These are phyloP conservation scores for Purshia tridentata DNA, from an alignment of 306 rosid species.

Conservation along the genomic window DNA sequence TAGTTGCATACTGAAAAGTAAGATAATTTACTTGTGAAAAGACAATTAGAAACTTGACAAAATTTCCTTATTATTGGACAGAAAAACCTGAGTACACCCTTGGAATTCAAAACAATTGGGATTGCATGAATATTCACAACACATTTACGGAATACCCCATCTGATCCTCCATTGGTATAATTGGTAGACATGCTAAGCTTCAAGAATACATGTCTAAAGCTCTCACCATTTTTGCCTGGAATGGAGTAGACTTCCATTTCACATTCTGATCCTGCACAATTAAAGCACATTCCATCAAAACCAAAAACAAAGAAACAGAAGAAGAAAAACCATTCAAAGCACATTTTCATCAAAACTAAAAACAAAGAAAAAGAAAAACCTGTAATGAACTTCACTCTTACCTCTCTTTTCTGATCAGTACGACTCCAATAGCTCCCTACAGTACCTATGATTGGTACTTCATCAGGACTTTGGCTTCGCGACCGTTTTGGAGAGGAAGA, in stretches of 20 bases:
- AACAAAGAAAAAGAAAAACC: background rate
- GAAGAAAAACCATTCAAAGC: too few species aligned
- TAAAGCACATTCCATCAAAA: background rate
- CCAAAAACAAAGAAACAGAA: too few species aligned
- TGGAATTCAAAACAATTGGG: background rate
- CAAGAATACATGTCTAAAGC: constrained; percentile 35
- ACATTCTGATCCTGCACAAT: constrained; percentile 38
- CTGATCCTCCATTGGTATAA: background rate
- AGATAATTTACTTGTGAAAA: background rate
- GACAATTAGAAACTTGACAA: background rate
- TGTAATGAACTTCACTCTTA: background rate
- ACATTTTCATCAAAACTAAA: too few species aligned
- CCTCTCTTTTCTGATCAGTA: constrained; percentile 41
- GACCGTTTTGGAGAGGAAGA: constrained; percentile 37
- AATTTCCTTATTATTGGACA: background rate
- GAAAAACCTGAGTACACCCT: too few species aligned
- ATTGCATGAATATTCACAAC: background rate
- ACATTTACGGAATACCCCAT: background rate
- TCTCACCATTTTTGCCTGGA: constrained; percentile 39
- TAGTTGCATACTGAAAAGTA: background rate
- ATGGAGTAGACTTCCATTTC: constrained; percentile 34
- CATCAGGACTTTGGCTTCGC: constrained; percentile 47
- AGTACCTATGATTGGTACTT: constrained; percentile 56
- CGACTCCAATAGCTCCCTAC: constrained; percentile 85
- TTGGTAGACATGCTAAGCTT: constrained; percentile 26